Evolutionary conservation across 148 eudicot genomes (phyloP).

Genomic region (Drosera capensis): DNA sequence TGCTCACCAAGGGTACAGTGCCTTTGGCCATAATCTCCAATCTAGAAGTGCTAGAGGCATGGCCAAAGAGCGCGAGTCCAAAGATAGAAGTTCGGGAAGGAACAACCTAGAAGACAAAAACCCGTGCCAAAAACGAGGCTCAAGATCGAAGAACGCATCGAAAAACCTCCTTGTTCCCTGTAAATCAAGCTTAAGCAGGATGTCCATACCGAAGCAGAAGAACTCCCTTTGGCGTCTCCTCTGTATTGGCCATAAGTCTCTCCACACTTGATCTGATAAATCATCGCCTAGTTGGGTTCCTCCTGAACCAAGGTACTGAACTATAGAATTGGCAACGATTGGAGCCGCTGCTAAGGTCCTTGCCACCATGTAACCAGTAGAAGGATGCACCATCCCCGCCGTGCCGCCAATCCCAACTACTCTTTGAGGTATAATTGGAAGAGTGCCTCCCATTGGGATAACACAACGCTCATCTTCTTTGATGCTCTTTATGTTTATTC

Average conservation of each 20-base stretch:
- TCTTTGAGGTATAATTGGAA: constrained; percentile 84
- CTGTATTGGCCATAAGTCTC: constrained; percentile 87
- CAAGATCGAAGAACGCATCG: constrained; percentile 82
- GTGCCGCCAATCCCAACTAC: constrained; percentile 97
- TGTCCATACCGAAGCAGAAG: constrained; percentile 97
- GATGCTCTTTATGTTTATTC: constrained; percentile 67
- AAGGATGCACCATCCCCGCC: constrained; percentile 99
- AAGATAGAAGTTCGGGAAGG: constrained; percentile 69
- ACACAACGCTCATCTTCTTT: constrained; percentile 94
- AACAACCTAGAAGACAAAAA: constrained; percentile 84
- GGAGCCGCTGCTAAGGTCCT: constrained; percentile 98
- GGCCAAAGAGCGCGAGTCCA: constrained; percentile 71
- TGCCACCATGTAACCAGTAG: constrained; percentile 98
- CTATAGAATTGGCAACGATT: constrained; percentile 64
- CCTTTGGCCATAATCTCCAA: constrained; percentile 96
- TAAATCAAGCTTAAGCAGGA: constrained; percentile 87
- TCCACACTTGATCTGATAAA: constrained; percentile 74
- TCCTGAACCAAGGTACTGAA: constrained; percentile 40
- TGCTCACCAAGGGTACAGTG: constrained; percentile 67
- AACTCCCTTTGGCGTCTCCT: constrained; percentile 92
- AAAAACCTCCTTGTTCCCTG: constrained; percentile 81
- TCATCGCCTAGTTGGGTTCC: constrained; percentile 24
- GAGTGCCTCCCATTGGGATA: constrained; percentile 97
- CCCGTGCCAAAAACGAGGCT: constrained; percentile 98
- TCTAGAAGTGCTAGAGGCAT: constrained; percentile 84